A percentile compares a stretch with the other conserved stretches of the same genome.
Conservation (phyloP, 2,329 filamentous ascomycete genomes). For the Sporothrix brasiliensis region DNA sequence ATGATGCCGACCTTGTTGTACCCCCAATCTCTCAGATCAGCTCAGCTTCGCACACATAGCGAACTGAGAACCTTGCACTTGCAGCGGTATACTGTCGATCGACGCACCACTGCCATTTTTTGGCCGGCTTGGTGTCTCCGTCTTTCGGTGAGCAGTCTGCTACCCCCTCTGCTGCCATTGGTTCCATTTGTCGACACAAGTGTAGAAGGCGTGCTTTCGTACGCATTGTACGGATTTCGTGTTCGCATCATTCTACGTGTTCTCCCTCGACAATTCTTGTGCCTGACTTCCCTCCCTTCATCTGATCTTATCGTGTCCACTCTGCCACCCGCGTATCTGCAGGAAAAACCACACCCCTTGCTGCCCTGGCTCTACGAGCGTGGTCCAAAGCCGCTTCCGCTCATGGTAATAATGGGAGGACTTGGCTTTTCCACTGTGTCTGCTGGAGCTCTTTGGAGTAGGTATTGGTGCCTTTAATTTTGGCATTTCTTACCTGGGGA, state of each 20-base stretch:
- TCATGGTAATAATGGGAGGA: background rate
- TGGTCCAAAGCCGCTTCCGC: no score
- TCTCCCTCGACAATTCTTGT: background rate
- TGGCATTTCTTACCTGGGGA: no score
- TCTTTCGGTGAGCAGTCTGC: conserved; percentile 9
- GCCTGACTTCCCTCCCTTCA: background rate
- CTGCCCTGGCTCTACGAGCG: no score
- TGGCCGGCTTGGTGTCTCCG: background rate
- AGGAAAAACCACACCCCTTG: background rate
- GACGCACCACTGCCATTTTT: background rate
- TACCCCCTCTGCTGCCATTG: background rate
- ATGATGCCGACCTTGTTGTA: background rate
- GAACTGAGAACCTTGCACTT: background rate
- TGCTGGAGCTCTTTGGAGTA: no score
- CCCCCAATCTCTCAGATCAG: background rate
- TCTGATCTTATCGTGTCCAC: conserved; percentile 17
- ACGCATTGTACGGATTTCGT: background rate
- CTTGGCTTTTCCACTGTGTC: background rate
- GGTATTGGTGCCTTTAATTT: background rate
- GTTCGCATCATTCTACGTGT: background rate
- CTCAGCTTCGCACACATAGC: background rate
- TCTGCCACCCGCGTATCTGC: conserved; percentile 2
- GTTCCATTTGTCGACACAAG: background rate
- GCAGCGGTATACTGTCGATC: background rate
- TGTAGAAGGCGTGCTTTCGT: background rate